Evolutionary conservation across 345 rosid species (phyloP), one percentile per base, ranked within the genome.

Genomic region (Abelmoschus esculentus): DNA sequence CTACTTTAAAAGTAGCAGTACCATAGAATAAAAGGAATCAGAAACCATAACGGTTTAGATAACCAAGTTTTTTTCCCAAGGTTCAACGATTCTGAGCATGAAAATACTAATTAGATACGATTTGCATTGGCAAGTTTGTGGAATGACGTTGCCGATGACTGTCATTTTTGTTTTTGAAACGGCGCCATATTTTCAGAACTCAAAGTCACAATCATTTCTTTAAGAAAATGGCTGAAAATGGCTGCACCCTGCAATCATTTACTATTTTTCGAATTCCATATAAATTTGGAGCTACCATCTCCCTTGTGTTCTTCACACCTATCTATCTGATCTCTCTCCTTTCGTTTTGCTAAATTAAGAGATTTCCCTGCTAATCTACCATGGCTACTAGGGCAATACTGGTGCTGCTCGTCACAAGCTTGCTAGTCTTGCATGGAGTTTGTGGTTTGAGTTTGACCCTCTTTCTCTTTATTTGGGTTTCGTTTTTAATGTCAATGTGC

Each of bases 181-280:
- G 78, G 83, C 87, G 84, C 83, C 82, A 66, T 22, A 54, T 42
- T 42, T 9, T 68, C 80, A 73, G 76, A 49, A n/a, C 50, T 54
- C 42, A 55, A 38, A 53, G 40, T 53, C 36, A 15, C 58, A 71
- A 76, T 78, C 61, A 81, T 79, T 64, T 79, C 80, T 67, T 80
- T 59, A 54, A 70, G 64, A 62, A 62, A 18, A 74, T 80, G 26
- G 26, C 26, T 22, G 26, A 22, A 22, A 22, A 1, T 22, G 87
- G 87, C 91, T 81, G 87, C 88, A 73, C 44, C 44, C 49, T 22
- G 80, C 84, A 81, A 86, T 84, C 86, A 86, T 86, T 80, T 72
- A 12, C 26, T 54, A 22, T 22, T 56, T 38, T 71, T 46, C 14
- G 2, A 42, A 29, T 49, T 38, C 64, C 78, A 78, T 83, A 78